Evolutionary conservation across 352 stramenopile genomes (phyloP).

Genomic region (Phytophthora cajani): DNA sequence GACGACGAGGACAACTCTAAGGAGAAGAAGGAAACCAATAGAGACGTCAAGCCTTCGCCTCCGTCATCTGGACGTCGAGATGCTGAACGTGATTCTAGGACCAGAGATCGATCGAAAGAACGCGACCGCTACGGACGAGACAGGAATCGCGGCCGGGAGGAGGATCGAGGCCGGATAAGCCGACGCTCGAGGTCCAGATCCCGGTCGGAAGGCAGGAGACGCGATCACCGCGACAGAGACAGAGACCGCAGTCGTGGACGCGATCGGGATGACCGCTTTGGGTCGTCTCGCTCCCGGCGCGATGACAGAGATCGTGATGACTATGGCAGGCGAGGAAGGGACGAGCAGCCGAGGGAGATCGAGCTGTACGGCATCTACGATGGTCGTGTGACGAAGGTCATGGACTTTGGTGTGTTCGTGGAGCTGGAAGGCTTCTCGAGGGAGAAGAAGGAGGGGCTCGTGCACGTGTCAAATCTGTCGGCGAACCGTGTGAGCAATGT

Average conservation of each 20-base stretch:
- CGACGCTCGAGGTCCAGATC: conserved; percentile 55
- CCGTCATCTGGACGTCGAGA: conserved; percentile 6
- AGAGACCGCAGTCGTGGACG: conserved; percentile 37
- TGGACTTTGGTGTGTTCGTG: conserved; percentile 98
- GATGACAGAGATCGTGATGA: conserved; percentile 42
- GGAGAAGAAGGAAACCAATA: neutral
- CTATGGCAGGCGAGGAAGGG: conserved; percentile 28
- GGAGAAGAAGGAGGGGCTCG: conserved; percentile 91
- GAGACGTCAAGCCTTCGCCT: conserved; percentile 10
- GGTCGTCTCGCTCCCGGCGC: conserved; percentile 34
- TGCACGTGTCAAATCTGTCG: conserved; percentile 95
- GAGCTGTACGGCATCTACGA: conserved; percentile 97
- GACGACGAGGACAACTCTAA: conserved; percentile 36
- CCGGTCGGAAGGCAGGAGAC: conserved; percentile 30
- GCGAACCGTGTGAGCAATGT: conserved; percentile 86
- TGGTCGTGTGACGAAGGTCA: conserved; percentile 93
- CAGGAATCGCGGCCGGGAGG: conserved; percentile 33
- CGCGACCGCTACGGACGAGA: conserved; percentile 36
- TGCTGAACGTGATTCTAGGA: conserved; percentile 23
- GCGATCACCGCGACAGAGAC: conserved; percentile 31
- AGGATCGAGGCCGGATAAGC: conserved; percentile 34
- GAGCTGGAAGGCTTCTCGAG: conserved; percentile 81
- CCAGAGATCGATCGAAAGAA: conserved; percentile 26
- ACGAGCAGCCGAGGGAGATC: conserved; percentile 46
- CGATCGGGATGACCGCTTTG: conserved; percentile 32